These are phyloP conservation scores for Aureobasidium sp. DNA, from an alignment of 2,329 filamentous ascomycete genomes.

Conservation along the genomic window DNA sequence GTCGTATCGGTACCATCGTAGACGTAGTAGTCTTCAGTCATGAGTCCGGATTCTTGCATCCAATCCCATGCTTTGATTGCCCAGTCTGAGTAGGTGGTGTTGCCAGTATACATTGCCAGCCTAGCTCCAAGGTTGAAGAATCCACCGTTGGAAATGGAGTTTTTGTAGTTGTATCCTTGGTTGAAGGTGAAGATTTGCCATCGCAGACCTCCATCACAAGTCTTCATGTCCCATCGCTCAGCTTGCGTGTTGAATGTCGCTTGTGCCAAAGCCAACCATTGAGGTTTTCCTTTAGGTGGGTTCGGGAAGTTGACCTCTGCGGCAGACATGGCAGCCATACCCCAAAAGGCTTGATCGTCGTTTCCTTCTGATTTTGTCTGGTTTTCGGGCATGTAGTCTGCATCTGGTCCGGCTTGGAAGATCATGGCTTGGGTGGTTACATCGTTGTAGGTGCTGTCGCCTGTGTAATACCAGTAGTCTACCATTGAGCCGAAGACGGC, in stretches of 20 bases:
- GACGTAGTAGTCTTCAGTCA: constrained; percentile 48
- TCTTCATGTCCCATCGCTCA: constrained; percentile 70
- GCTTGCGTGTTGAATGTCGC: constrained; percentile 85
- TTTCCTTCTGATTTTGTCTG: constrained; percentile 39
- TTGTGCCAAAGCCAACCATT: constrained; percentile 80
- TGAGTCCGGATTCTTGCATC: constrained; percentile 55
- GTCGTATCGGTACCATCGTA: constrained; percentile 51
- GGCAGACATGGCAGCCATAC: constrained; percentile 81
- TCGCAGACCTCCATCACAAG: constrained; percentile 78
- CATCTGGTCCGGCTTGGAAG: constrained; percentile 44
- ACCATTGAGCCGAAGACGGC: constrained; percentile 33
- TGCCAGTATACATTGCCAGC: constrained; percentile 40
- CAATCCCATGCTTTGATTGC: constrained; percentile 46
- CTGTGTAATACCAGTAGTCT: constrained; percentile 53
- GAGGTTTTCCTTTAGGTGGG: constrained; percentile 66
- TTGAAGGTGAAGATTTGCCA: constrained; percentile 90
- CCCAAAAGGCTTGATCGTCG: constrained; percentile 81
- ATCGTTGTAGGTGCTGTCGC: constrained; percentile 47
- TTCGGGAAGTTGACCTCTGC: constrained; percentile 81
- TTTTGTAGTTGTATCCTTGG: constrained; percentile 79
- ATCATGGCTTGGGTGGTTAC: constrained; percentile 48
- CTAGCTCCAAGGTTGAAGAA: constrained; percentile 81
- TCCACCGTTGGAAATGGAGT: constrained; percentile 82
- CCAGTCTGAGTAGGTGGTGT: constrained; percentile 69
- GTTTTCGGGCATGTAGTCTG: constrained; percentile 45